Evolutionary conservation across 2,329 filamentous ascomycete genomes (phyloP).

Genomic region (Stenocarpella maydis): DNA sequence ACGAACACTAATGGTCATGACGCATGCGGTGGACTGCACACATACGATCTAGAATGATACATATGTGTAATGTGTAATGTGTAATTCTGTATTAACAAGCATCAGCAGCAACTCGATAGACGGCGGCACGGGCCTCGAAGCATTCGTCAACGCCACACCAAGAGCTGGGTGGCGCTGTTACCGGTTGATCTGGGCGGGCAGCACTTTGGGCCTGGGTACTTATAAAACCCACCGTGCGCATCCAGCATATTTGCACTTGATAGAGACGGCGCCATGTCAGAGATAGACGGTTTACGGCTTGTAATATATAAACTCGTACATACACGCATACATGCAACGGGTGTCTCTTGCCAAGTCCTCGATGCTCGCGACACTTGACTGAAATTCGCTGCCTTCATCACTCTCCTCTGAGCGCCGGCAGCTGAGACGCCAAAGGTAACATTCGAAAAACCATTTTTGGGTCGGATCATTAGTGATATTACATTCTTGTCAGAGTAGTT

Average conservation of each 20-base stretch:
- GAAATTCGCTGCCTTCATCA: not conserved
- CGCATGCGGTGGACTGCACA: not conserved
- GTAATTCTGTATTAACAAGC: constrained; percentile 29
- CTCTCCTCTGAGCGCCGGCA: not conserved
- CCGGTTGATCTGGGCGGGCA: not conserved
- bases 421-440: not conserved
- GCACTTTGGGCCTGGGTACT: too few species aligned
- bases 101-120: not conserved
- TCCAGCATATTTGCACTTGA: not conserved
- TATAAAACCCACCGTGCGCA: not conserved
- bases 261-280: not conserved
- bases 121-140: not conserved
- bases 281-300: not conserved
- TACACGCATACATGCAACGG: not conserved
- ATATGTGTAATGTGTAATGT: constrained; percentile 26
- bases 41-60: not conserved
- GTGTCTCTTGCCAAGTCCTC: not conserved
- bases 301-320: not conserved
- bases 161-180: constrained; percentile 15
- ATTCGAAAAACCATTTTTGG: not conserved
- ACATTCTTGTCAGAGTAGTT: constrained; percentile 5
- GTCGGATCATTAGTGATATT: not conserved
- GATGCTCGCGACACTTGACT: not conserved
- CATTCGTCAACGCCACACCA: constrained; percentile 11
- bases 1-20: not conserved